Conservation (phyloP, 192 early-diverging fungal species). For the Podila clonocystis region DNA sequence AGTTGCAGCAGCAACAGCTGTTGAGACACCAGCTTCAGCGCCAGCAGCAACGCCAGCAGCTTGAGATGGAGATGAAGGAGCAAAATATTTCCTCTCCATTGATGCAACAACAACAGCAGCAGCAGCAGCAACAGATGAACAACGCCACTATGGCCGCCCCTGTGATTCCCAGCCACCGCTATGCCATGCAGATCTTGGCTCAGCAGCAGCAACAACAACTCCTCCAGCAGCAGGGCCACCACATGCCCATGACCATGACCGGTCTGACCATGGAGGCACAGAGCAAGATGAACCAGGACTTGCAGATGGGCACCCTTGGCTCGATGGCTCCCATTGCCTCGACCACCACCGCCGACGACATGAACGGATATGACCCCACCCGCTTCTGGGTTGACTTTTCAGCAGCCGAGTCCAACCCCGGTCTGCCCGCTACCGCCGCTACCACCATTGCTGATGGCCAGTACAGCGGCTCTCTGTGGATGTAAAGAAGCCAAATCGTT, state of each 20-base stretch:
- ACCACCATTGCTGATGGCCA: neutral
- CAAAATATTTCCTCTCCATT: neutral
- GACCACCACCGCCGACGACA: neutral
- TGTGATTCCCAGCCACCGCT: conserved; percentile 47
- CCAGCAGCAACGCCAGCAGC: conserved; percentile 37
- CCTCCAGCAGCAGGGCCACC: conserved; percentile 16
- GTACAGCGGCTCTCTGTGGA: conserved; percentile 1
- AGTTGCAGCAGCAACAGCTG: conserved; percentile 35
- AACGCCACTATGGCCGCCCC: conserved; percentile 9
- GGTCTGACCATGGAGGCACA: conserved; percentile 34
- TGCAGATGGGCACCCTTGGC: conserved; percentile 13
- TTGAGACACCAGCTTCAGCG: conserved; percentile 43
- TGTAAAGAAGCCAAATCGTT: neutral
- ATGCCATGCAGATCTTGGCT: conserved; percentile 38
- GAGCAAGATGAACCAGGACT: conserved; percentile 32
- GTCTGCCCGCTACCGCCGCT: neutral
- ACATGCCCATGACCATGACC: conserved; percentile 41
- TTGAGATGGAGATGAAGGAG: conserved; percentile 28
- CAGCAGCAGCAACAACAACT: conserved; percentile 48
- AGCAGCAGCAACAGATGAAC: neutral
- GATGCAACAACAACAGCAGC: neutral
- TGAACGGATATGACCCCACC: conserved; percentile 22
- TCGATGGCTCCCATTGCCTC: neutral
- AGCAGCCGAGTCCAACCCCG: conserved; percentile 4
- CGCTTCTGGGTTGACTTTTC: conserved; percentile 48